Base-by-base conservation (phyloP, 495 filamentous ascomycete species). In the Penicillium canescens region DNA sequence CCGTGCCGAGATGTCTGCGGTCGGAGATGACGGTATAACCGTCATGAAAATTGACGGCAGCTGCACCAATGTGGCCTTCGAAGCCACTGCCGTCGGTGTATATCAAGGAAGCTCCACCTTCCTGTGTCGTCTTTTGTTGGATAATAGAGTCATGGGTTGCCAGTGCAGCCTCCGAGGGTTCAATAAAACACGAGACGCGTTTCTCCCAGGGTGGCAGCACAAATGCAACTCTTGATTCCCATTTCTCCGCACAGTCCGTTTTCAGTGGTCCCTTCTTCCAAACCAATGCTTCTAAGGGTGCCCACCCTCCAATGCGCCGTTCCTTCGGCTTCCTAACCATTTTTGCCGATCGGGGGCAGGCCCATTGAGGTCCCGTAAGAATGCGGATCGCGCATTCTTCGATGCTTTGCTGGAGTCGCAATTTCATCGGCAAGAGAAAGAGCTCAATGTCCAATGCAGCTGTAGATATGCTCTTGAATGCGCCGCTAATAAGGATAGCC, bases 361-460 rank as follows among this genome's bases (percentile, higher is more conserved):
- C 18, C 18, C 18, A 18, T 18, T 18, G 18, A 18, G 18, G 18
- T 18, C 18, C 18, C 1, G 18, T 18, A 18, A 18, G 18, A 1
- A 18, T 18, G 18, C 18, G 18, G 1, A 18, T 18, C 1, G 18
- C 18, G 18, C 18, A 18, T 42, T 60, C 51, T n/a, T 59, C 34
- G n/a, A 54, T 53, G 4, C 51, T 46, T 31, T 56, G 42, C 18
- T 65, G 24, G 33, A 65, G 50, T 3, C 52, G 49, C 4, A 57
- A 38, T 3, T 50, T 1, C 0, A 65, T 1, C n/a, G 55, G 57
- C 4, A 43, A 23, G 0, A 64, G 48, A n/a, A 55, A 48, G 2
- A 58, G 51, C 36, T 66, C 51, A 3, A 58, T 24, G 16, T 60
- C 36, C 0, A 62, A 35, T 8, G 54, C 53, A 4, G 43, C 50